phyloP scores from a whole-genome alignment of 2,329 filamentous ascomycete species.

The Aspergillus tanneri region DNA sequence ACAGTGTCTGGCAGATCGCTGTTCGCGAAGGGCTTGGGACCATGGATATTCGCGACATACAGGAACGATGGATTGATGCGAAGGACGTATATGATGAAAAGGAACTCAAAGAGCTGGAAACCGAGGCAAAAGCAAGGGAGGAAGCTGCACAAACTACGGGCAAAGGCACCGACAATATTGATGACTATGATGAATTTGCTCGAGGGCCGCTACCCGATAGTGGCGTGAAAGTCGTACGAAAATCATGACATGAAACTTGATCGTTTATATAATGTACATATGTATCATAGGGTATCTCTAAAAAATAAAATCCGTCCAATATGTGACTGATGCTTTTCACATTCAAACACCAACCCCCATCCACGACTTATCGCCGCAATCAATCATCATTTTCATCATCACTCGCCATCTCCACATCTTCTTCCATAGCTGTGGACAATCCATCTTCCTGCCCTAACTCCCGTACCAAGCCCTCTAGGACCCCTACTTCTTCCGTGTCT shows the following conservation, averaged over 20 bases:
- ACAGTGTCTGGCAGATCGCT: constrained; percentile 94
- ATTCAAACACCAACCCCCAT: not conserved
- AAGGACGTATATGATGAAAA: constrained; percentile 83
- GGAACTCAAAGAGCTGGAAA: constrained; percentile 72
- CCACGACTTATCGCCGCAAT: constrained; percentile 8
- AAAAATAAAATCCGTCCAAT: constrained; percentile 13
- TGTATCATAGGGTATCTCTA: constrained; percentile 32
- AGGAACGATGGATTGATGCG: constrained; percentile 91
- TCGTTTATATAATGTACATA: constrained; percentile 18
- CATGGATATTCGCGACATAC: constrained; percentile 83
- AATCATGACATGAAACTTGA: constrained; percentile 45
- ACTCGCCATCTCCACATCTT: constrained; percentile 50
- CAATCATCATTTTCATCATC: constrained; percentile 41
- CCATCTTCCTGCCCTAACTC: constrained; percentile 37
- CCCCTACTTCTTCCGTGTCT: constrained; percentile 48
- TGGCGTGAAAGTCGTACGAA: constrained; percentile 71
- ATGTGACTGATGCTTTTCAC: constrained; percentile 15
- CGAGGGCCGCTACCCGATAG: constrained; percentile 52
- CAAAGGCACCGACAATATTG: constrained; percentile 37
- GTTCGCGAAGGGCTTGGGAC: constrained; percentile 70
- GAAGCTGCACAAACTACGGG: constrained; percentile 31
- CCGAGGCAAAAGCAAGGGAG: constrained; percentile 61
- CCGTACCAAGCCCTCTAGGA: constrained; percentile 41
- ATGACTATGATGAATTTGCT: constrained; percentile 20
- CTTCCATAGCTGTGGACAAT: constrained; percentile 49